These are phyloP conservation scores for Teratosphaeria viscida DNA, from an alignment of 2,329 filamentous ascomycete species.

Conservation along the genomic window DNA sequence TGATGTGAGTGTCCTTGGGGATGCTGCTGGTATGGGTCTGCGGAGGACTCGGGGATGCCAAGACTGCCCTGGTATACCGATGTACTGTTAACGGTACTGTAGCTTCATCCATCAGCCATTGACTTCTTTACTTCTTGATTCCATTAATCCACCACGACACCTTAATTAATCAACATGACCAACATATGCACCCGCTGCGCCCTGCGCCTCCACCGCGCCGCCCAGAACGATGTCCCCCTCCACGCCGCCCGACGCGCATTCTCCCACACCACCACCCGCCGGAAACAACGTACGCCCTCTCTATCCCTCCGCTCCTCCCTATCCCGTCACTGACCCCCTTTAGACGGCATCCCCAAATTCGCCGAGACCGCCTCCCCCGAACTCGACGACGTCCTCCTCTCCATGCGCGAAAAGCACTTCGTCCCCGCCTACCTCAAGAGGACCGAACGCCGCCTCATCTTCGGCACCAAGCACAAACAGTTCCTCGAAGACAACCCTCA, in stretches of 20 bases:
- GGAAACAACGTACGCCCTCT: conserved; percentile 7
- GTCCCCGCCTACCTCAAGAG: conserved; percentile 34
- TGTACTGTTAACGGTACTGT: too few relatives aligned
- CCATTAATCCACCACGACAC: not conserved
- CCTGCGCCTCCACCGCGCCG: conserved; percentile 20
- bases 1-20: not conserved
- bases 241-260: conserved; percentile 14
- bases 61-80: not conserved
- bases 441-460: conserved; percentile 34
- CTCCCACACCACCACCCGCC: conserved; percentile 10
- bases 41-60: conserved; percentile 10
- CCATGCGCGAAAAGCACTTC: conserved; percentile 34
- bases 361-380: conserved; percentile 30
- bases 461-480: conserved; percentile 28
- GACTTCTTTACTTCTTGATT: not conserved
- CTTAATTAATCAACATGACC: conserved; percentile 9
- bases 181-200: conserved; percentile 24
- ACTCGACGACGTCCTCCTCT: conserved; percentile 30
- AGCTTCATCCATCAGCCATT: not conserved
- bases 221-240: conserved; percentile 5
- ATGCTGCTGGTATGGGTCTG: conserved; percentile 2
- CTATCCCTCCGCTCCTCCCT: not conserved
- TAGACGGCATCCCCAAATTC: conserved; percentile 33
- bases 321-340: not conserved
- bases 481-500: conserved; percentile 34